phyloP scores from a whole-genome alignment of 805 yeast genomes.

The Blastobotrys peoriensis region DNA sequence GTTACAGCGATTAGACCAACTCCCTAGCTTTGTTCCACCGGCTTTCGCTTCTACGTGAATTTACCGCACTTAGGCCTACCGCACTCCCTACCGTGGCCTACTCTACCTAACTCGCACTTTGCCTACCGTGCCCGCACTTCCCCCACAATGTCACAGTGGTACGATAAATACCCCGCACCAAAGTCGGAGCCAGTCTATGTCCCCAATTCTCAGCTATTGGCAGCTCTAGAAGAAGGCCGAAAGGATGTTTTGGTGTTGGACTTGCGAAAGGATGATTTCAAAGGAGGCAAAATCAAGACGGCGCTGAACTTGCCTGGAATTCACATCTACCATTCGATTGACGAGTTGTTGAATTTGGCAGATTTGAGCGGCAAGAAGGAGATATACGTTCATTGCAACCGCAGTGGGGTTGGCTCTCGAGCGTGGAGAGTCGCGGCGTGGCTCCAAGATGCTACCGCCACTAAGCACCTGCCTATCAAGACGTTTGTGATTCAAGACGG shows the following conservation, averaged over 20 bases:
- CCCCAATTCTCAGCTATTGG: not conserved
- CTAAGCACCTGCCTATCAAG: slow-evolving; percentile 11
- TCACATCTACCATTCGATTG: slow-evolving; percentile 15
- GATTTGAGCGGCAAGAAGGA: slow-evolving; percentile 17
- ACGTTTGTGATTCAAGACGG: slow-evolving; percentile 20
- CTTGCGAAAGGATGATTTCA: slow-evolving; percentile 20
- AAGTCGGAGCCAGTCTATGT: not conserved
- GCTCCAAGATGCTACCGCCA: slow-evolving; percentile 18
- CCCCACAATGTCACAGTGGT: not conserved
- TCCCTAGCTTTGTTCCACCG: no score
- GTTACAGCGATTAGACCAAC: no score
- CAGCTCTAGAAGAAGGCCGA: not conserved
- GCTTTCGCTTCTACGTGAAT: no score
- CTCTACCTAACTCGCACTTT: no score
- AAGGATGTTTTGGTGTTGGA: slow-evolving; percentile 18
- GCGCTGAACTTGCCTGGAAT: slow-evolving; percentile 22
- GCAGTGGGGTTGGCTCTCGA: slow-evolving; percentile 6
- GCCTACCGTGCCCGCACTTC: no score
- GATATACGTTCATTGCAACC: slow-evolving; percentile 20
- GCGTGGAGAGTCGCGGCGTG: slow-evolving; percentile 21
- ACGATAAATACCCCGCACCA: not conserved
- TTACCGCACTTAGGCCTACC: no score
- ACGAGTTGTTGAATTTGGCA: slow-evolving; percentile 17
- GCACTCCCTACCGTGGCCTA: no score
- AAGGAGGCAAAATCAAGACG: slow-evolving; percentile 22